Evolutionary conservation across 1,139 yeast species (phyloP).

Genomic region (Yamadazyma dendronema): DNA sequence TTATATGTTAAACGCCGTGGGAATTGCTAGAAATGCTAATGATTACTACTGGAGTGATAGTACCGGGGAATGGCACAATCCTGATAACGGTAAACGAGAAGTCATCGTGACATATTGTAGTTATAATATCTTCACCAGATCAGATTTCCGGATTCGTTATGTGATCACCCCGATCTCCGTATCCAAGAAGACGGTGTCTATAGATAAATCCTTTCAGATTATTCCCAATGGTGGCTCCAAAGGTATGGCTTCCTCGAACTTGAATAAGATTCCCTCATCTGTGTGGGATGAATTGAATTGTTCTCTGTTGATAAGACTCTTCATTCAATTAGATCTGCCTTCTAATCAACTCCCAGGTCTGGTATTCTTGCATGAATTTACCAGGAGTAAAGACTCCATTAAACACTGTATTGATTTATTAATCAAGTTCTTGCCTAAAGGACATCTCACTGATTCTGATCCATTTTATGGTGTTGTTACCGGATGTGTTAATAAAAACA

Average conservation of each 20-base stretch:
- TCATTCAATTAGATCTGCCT: slow-evolving; percentile 35
- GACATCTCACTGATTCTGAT: slow-evolving; percentile 27
- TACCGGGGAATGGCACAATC: slow-evolving; percentile 17
- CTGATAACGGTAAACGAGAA: slow-evolving; percentile 24
- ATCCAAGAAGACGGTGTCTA: slow-evolving; percentile 20
- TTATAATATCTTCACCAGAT: slow-evolving; percentile 47
- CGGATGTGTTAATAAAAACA: slow-evolving; percentile 27
- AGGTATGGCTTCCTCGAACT: slow-evolving; percentile 19
- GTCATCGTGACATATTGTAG: slow-evolving; percentile 47
- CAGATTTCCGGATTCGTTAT: slow-evolving; percentile 44
- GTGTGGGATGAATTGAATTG: slow-evolving; percentile 39
- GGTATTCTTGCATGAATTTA: slow-evolving; percentile 26
- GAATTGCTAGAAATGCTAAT: slow-evolving; percentile 22
- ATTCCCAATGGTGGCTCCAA: slow-evolving; percentile 24
- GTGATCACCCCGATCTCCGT: slow-evolving; percentile 25
- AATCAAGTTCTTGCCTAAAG: slow-evolving; percentile 26
- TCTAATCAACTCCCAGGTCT: slow-evolving; percentile 34
- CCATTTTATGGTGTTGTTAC: slow-evolving; percentile 28
- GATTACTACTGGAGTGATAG: slow-evolving; percentile 17
- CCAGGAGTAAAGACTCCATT: slow-evolving; percentile 19
- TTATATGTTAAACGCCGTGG: slow-evolving; percentile 29
- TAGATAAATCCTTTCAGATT: slow-evolving; percentile 32
- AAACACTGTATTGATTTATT: slow-evolving; percentile 19
- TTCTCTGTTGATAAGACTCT: slow-evolving; percentile 34
- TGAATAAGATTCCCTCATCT: slow-evolving; percentile 14